A percentile compares a stretch with the other conserved stretches of the same genome.
phyloP scores from a whole-genome alignment of 371 early-diverging fungal genomes.

The Mucor saturninus region DNA sequence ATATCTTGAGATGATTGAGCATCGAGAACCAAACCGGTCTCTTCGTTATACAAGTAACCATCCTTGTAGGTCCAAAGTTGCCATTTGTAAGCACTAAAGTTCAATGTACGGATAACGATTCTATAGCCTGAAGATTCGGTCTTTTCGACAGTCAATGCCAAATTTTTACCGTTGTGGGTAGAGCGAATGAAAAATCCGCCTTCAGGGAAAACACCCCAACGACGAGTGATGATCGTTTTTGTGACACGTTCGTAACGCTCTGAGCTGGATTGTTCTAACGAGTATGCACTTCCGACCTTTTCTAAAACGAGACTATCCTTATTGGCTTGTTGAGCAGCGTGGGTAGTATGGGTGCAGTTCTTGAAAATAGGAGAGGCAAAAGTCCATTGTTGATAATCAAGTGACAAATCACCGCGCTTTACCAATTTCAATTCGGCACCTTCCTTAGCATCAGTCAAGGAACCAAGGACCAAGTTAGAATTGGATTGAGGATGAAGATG shows the following conservation, averaged over 20 bases:
- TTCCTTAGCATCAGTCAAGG: slow-evolving; percentile 27
- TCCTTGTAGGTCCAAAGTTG: slow-evolving; percentile 58
- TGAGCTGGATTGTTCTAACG: slow-evolving; percentile 29
- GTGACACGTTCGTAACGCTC: slow-evolving; percentile 40
- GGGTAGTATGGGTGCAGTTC: slow-evolving; percentile 21
- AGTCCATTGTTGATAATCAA: slow-evolving; percentile 44
- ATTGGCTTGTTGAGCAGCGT: slow-evolving; percentile 26
- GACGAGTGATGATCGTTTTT: slow-evolving; percentile 40
- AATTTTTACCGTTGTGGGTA: slow-evolving; percentile 30
- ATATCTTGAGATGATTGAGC: slow-evolving; percentile 39
- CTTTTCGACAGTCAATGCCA: slow-evolving; percentile 43
- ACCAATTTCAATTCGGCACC: slow-evolving; percentile 33
- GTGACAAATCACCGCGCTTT: slow-evolving; percentile 32
- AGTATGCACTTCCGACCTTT: slow-evolving; percentile 11
- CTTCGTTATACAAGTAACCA: slow-evolving; percentile 57
- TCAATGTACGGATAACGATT: slow-evolving; percentile 38
- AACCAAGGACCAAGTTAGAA: slow-evolving; percentile 38
- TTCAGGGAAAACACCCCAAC: slow-evolving; percentile 53
- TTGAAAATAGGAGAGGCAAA: slow-evolving; percentile 45
- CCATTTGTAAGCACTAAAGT: slow-evolving; percentile 47
- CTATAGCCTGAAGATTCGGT: slow-evolving; percentile 22
- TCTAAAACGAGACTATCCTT: slow-evolving; percentile 19
- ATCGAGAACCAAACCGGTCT: slow-evolving; percentile 59
- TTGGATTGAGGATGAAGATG: slow-evolving; percentile 48
- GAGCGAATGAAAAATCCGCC: slow-evolving; percentile 45